phyloP scores from a whole-genome alignment of 2,329 filamentous ascomycete genomes.

The Fusarium sp. region DNA sequence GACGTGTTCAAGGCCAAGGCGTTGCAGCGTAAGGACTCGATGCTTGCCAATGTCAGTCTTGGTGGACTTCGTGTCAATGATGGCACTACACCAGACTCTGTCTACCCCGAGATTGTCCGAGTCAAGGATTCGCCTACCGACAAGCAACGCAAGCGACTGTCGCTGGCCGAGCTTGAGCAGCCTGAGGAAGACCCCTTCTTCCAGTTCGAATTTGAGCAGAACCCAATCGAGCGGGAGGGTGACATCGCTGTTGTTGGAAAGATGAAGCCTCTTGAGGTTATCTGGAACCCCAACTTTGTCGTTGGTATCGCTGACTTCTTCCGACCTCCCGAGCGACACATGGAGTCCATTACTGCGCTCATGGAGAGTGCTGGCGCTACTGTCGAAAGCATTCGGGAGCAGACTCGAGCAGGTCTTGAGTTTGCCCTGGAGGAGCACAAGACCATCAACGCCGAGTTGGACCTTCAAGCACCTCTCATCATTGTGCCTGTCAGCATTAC shows the following conservation, averaged over 20 bases:
- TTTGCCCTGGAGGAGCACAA: slow-evolving; percentile 98
- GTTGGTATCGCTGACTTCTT: slow-evolving; percentile 95
- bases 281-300: slow-evolving; percentile 96
- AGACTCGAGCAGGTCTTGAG: slow-evolving; percentile 94
- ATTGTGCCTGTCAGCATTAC: slow-evolving; percentile 96
- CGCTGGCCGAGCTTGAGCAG: slow-evolving; percentile 65
- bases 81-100: slow-evolving; percentile 88
- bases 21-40: slow-evolving; percentile 88
- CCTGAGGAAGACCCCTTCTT: slow-evolving; percentile 82
- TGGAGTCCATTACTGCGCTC: slow-evolving; percentile 96
- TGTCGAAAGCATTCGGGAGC: slow-evolving; percentile 92
- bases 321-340: slow-evolving; percentile 93
- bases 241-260: slow-evolving; percentile 92
- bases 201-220: slow-evolving; percentile 90
- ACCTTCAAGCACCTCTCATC: slow-evolving; percentile 94
- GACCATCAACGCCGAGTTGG: slow-evolving; percentile 94
- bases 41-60: slow-evolving; percentile 87
- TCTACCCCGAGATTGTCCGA: slow-evolving; percentile 94
- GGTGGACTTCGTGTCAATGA: slow-evolving; percentile 95
- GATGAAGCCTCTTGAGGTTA: slow-evolving; percentile 93
- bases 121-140: slow-evolving; percentile 84
- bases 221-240: slow-evolving; percentile 90
- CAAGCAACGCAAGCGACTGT: slow-evolving; percentile 60
- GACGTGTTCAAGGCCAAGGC: slow-evolving; percentile 94
- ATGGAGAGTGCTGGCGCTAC: slow-evolving; percentile 97